Conservation (phyloP, 1,284 basidiomycete species). For the Schizophyllum amplum region DNA sequence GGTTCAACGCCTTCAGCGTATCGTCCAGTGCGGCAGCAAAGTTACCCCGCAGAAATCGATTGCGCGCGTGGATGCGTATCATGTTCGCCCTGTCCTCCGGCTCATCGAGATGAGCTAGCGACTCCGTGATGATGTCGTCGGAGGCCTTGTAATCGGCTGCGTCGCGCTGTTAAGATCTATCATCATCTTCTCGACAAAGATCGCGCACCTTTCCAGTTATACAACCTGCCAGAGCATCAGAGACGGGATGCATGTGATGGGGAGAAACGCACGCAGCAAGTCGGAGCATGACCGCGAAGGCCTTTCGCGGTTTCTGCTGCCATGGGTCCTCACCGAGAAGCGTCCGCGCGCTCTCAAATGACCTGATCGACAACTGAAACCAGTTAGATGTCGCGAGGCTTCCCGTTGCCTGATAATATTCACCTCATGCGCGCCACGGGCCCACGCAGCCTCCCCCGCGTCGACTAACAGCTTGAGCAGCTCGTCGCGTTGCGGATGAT, state of each 20-base stretch:
- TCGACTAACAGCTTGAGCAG: constrained; percentile 52
- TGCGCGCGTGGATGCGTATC: constrained; percentile 52
- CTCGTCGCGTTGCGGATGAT: constrained; percentile 52
- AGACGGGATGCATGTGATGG: constrained; percentile 1
- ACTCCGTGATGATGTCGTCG: constrained; percentile 43
- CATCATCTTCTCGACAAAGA: too few species aligned
- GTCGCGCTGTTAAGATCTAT: not conserved
- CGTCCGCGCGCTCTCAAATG: constrained; percentile 47
- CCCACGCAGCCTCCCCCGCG: constrained; percentile 61
- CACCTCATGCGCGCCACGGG: constrained; percentile 66
- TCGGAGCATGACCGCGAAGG: constrained; percentile 43
- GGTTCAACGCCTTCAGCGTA: constrained; percentile 48
- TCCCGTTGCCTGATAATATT: too few species aligned
- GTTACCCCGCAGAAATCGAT: constrained; percentile 51
- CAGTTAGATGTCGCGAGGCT: too few species aligned
- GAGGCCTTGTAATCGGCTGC: constrained; percentile 46
- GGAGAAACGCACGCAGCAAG: constrained; percentile 46
- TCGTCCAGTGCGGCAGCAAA: constrained; percentile 49
- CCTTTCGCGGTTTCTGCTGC: constrained; percentile 37
- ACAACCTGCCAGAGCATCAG: constrained; percentile 31
- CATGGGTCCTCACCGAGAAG: constrained; percentile 48
- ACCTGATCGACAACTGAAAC: constrained; percentile 53
- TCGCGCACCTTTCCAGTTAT: constrained; percentile 50
- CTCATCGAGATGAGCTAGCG: constrained; percentile 35
- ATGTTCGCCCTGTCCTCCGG: constrained; percentile 48